Conservation (phyloP, 2,329 filamentous ascomycete species). For the Amphichorda felina region DNA sequence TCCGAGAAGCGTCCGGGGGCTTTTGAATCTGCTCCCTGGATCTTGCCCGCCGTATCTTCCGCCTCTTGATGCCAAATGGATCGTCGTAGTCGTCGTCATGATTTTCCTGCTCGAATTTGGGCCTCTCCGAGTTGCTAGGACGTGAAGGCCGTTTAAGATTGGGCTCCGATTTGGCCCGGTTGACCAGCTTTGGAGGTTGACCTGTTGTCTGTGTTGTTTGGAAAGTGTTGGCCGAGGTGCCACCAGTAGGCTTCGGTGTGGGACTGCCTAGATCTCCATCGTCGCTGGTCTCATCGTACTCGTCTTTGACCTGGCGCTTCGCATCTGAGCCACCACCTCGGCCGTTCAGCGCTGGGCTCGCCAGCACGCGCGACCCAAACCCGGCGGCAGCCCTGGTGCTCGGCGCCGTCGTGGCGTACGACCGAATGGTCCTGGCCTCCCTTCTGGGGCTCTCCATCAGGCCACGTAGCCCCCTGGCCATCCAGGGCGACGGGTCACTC, state of each 20-base stretch:
- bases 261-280: not conserved
- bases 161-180: not conserved
- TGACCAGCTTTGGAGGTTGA: not conserved
- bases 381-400: constrained; percentile 7
- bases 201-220: not conserved
- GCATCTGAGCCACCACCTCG: not conserved
- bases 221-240: not conserved
- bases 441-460: constrained; percentile 29
- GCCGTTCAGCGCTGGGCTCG: constrained; percentile 1
- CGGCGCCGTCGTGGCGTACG: not conserved
- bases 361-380: not conserved
- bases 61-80: constrained; percentile 20
- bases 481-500: constrained; percentile 8
- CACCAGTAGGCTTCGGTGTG: too few species aligned
- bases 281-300: not conserved
- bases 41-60: constrained; percentile 16
- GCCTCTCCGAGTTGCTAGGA: not conserved
- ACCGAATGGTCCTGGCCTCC: constrained; percentile 12
- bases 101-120: constrained; percentile 4
- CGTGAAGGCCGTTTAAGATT: not conserved
- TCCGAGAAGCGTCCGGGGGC: constrained; percentile 6
- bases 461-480: constrained; percentile 23
- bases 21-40: constrained; percentile 16
- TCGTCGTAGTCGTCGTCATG: constrained; percentile 16
- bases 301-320: not conserved